Conservation (phyloP, 345 rosid genomes). For the Eucalyptus urophylla region DNA sequence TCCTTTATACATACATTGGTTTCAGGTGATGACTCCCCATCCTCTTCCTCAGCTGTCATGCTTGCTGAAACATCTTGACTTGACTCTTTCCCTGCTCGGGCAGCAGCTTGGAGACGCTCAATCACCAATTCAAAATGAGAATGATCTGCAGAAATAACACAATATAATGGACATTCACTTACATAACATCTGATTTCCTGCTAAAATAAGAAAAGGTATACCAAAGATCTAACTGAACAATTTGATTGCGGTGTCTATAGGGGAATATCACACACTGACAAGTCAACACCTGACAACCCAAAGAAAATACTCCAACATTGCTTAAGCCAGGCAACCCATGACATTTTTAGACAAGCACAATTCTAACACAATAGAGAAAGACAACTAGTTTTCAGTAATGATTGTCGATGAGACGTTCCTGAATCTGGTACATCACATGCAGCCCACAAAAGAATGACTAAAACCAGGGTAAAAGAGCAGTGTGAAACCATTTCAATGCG, state of each 20-base stretch:
- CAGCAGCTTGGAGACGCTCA: conserved; percentile 45
- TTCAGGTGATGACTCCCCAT: conserved; percentile 12
- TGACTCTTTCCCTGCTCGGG: conserved; percentile 14
- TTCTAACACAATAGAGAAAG: neutral
- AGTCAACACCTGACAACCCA: neutral
- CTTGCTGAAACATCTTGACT: conserved; percentile 18
- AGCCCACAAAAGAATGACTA: neutral
- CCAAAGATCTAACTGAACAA: neutral
- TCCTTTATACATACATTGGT: conserved; percentile 13
- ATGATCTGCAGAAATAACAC: conserved; percentile 28
- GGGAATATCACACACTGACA: neutral
- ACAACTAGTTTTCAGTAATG: neutral
- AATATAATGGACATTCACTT: neutral
- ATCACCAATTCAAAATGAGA: conserved; percentile 46
- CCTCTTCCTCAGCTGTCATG: conserved; percentile 13
- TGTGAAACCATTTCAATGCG: neutral
- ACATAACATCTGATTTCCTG: neutral
- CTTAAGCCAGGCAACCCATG: neutral
- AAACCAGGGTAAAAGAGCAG: neutral
- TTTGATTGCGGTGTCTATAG: neutral
- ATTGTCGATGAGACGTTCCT: neutral
- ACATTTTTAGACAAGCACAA: neutral
- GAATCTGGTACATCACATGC: neutral
- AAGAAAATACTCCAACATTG: neutral
- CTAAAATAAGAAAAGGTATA: neutral